A percentile compares a stretch with the other conserved stretches of the same genome.
These are phyloP conservation scores for Stephania yunnanensis DNA, from an alignment of 164 flowering plant species.

Conservation along the genomic window DNA sequence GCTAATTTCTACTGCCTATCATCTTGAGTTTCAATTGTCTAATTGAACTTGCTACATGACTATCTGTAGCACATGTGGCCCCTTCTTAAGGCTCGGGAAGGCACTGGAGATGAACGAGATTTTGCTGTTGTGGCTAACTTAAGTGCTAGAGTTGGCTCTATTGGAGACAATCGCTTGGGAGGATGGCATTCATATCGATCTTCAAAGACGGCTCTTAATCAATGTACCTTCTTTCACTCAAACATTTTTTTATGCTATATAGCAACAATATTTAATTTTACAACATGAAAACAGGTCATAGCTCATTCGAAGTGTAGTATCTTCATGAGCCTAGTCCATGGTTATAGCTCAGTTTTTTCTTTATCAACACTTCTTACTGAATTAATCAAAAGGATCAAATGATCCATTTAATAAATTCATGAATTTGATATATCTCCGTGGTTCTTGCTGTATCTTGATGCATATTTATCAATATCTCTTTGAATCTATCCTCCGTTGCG, in stretches of 20 bases:
- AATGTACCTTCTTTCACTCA: slow-evolving; percentile 40
- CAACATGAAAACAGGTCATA: neutral
- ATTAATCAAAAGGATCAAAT: no score
- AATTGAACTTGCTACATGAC: slow-evolving; percentile 1
- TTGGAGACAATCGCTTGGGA: slow-evolving; percentile 79
- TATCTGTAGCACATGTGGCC: slow-evolving; percentile 89
- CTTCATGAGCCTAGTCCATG: no score
- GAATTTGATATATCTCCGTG: no score
- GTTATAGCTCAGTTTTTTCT: no score
- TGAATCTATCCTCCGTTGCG: neutral
- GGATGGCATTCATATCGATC: slow-evolving; percentile 99
- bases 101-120: slow-evolving; percentile 49
- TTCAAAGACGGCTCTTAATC: slow-evolving; percentile 91
- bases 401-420: no score
- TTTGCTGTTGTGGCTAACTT: slow-evolving; percentile 78
- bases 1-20: no score
- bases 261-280: neutral
- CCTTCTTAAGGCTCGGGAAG: slow-evolving; percentile 77
- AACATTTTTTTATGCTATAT: neutral
- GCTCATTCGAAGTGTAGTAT: neutral
- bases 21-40: neutral
- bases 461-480: neutral
- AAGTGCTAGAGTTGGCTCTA: slow-evolving; percentile 96
- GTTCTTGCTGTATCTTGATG: neutral
- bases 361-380: no score